phyloP scores from a whole-genome alignment of 176 grass and related monocot species.

The Metroxylon sagu region DNA sequence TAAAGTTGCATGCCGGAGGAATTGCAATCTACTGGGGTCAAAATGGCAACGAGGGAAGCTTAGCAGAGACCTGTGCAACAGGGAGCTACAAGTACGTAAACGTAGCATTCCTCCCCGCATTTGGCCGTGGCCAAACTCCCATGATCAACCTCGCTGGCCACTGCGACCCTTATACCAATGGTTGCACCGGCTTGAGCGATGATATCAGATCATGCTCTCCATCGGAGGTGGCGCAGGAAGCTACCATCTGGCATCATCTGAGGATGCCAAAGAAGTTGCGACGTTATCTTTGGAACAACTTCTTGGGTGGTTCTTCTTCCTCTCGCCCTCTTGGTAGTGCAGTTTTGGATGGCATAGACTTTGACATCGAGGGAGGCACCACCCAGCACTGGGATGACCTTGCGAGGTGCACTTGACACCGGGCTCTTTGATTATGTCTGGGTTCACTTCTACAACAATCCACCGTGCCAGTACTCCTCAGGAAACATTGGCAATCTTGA shows the following conservation, averaged over 20 bases:
- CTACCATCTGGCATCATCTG: slow-evolving; percentile 37
- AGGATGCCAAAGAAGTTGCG: slow-evolving; percentile 34
- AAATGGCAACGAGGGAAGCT: too few species aligned
- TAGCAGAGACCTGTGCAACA: slow-evolving; percentile 32
- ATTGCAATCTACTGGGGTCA: too few species aligned
- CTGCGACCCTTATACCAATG: slow-evolving; percentile 51
- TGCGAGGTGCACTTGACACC: slow-evolving; percentile 30
- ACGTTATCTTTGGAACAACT: slow-evolving; percentile 68
- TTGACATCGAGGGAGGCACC: slow-evolving; percentile 63
- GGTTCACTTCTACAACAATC: slow-evolving; percentile 22
- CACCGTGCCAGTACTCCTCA: slow-evolving; percentile 18
- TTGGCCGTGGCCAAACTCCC: slow-evolving; percentile 55
- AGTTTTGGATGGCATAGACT: slow-evolving; percentile 63
- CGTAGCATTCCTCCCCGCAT: too few species aligned
- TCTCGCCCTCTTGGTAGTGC: slow-evolving; percentile 51
- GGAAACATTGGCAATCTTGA: slow-evolving; percentile 15
- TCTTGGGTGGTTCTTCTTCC: slow-evolving; percentile 33
- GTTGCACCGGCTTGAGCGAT: slow-evolving; percentile 37
- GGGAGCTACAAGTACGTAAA: slow-evolving; percentile 52
- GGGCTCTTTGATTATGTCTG: slow-evolving; percentile 24
- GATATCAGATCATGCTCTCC: slow-evolving; percentile 45
- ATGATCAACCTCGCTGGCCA: slow-evolving; percentile 68
- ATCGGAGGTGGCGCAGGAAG: slow-evolving; percentile 49
- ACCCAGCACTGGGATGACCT: slow-evolving; percentile 57
- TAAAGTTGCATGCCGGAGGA: too few species aligned